Base-by-base conservation (phyloP, 148 eudicot species). In the Heliamphora exappendiculata region DNA sequence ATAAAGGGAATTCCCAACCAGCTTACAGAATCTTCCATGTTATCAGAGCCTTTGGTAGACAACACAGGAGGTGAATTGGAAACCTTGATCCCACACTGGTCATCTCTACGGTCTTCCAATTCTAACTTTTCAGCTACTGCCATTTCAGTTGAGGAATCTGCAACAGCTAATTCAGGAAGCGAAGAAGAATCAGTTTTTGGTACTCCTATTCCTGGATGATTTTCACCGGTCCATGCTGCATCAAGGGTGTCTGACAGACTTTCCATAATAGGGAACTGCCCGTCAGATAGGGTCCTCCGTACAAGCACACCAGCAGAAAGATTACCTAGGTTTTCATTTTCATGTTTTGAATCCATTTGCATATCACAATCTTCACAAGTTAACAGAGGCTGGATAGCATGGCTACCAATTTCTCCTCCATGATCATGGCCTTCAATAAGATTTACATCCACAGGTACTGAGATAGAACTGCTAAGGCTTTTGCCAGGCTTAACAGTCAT, bases 171-270 rank as follows among this genome's bases (percentile, higher is more conserved):
- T 64, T 87, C 90, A 80, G 76, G 59, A 76, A 81, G 65, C 11
- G 81, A 63, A 81, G 26, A 76, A 74, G 63, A 77, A 78, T 77
- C 80, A 75, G 84, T 88, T 76, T 84, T 90, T 14, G 79, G 58
- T 12, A 78, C 44, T 72, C 78, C 85, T 70, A 44, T 41, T 74
- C 78, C 93, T 16, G 89, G 81, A 22, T 78, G 91, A 79, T 74
- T 89, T 73, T 89, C 86, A 76, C 99, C 99, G 0, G 93, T 91
- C 97, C 99, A 95, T 10, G 90, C 91, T 79, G 99, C 96, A 75
- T 95, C 96, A 75, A 91, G 94, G 49, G 94, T 91, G 70, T 92
- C 93, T 2, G 94, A 87, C 68, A 93, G 79, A 87, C 88, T 85
- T 66, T 79, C 75, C 58, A 80, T 16, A 36, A 67, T 69, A 44